phyloP scores from a whole-genome alignment of 78 protist genomes.

The Protostelium mycophagum region DNA sequence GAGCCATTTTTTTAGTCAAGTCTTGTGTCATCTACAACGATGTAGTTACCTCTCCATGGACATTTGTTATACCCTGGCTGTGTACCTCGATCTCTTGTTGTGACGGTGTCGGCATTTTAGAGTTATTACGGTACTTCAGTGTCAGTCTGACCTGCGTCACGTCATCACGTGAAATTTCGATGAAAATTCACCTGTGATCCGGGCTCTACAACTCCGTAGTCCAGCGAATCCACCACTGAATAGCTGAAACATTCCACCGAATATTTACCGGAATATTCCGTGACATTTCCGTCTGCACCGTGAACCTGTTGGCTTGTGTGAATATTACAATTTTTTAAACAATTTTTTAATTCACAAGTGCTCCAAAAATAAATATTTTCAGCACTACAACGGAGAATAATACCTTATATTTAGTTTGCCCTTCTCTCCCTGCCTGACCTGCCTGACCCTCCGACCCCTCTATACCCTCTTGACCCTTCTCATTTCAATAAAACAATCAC shows the following conservation, averaged over 20 bases:
- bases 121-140: not conserved
- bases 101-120: not conserved
- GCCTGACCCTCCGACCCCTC: not conserved
- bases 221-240: not conserved
- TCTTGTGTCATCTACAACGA: too few relatives aligned
- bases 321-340: not conserved
- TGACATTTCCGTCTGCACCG: not conserved
- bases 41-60: not conserved
- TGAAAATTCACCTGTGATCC: not conserved
- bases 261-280: not conserved
- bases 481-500: not conserved
- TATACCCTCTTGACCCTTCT: not conserved
- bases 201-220: not conserved
- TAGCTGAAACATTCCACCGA: not conserved
- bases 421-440: not conserved
- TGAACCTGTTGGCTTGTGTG: not conserved
- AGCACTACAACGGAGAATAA: not conserved
- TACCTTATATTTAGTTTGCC: too few relatives aligned
- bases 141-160: not conserved
- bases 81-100: not conserved
- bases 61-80: not conserved
- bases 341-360: too few relatives aligned
- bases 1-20: too few relatives aligned
- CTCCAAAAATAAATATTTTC: too few relatives aligned
- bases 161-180: not conserved